These are phyloP conservation scores for Gossypium ekmanianum DNA, from an alignment of 345 rosid species.

Conservation along the genomic window DNA sequence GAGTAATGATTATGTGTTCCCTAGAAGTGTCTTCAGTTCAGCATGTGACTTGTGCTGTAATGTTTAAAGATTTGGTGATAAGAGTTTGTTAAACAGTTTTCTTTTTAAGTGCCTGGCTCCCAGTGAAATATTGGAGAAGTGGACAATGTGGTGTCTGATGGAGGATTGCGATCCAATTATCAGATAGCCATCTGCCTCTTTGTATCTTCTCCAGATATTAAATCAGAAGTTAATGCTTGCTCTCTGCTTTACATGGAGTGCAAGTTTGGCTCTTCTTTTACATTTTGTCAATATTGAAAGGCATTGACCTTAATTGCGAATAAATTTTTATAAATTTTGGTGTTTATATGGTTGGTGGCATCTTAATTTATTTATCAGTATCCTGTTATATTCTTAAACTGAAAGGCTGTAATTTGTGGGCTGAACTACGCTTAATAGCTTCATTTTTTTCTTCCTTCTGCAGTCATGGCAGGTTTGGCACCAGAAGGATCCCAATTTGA, in stretches of 20 bases:
- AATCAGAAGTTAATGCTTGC: slow-evolving; percentile 49
- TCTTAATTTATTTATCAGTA: neutral
- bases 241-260: slow-evolving; percentile 27
- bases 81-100: neutral
- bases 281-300: slow-evolving; percentile 10
- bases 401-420: neutral
- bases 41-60: neutral
- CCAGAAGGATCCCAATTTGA: slow-evolving; percentile 76
- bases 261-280: slow-evolving; percentile 66
- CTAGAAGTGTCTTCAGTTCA: neutral
- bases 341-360: neutral
- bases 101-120: neutral
- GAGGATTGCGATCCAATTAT: slow-evolving; percentile 16
- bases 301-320: neutral
- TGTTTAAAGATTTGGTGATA: neutral
- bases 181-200: slow-evolving; percentile 22
- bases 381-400: neutral
- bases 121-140: slow-evolving; percentile 26
- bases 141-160: slow-evolving; percentile 37
- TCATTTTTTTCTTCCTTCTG: neutral
- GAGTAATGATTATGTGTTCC: neutral
- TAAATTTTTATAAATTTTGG: neutral
- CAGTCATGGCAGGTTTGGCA: slow-evolving; percentile 74
- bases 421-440: neutral
- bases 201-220: slow-evolving; percentile 30